phyloP scores from a whole-genome alignment of 306 rosid species.

The Pyrus bretschneideri region DNA sequence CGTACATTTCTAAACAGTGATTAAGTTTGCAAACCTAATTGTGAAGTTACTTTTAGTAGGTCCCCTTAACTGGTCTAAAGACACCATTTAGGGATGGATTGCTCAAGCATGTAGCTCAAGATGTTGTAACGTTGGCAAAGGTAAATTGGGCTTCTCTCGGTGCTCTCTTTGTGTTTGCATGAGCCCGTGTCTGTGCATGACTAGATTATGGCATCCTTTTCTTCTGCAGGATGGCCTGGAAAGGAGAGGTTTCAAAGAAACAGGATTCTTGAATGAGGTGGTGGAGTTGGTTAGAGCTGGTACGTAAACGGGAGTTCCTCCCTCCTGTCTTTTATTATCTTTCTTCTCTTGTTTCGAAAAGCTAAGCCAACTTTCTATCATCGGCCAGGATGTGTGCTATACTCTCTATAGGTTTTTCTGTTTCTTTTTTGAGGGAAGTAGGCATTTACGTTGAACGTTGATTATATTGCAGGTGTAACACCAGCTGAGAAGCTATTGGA shows the following conservation, averaged over 20 bases:
- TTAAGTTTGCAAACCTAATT: conserved; percentile 22
- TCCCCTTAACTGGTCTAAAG: conserved; percentile 67
- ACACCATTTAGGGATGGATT: conserved; percentile 92
- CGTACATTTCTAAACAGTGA: neutral
- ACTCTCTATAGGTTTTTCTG: neutral
- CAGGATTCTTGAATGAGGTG: conserved; percentile 86
- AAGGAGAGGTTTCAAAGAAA: conserved; percentile 89
- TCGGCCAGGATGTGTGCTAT: neutral
- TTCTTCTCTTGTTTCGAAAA: neutral
- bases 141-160: conserved; percentile 27
- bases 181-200: neutral
- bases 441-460: neutral
- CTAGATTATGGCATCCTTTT: conserved; percentile 2
- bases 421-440: neutral
- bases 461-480: conserved; percentile 59
- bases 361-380: neutral
- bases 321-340: neutral
- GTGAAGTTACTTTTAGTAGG: conserved; percentile 38
- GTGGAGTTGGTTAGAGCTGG: conserved; percentile 89
- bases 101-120: conserved; percentile 89
- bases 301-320: conserved; percentile 18
- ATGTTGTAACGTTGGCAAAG: conserved; percentile 75
- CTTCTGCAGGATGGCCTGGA: conserved; percentile 79
- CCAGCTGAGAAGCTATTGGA: conserved; percentile 91
- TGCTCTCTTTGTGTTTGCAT: conserved; percentile 12